These are phyloP conservation scores for Vanderwaltozyma verrucispora DNA, from an alignment of 805 yeast species.

Conservation along the genomic window DNA sequence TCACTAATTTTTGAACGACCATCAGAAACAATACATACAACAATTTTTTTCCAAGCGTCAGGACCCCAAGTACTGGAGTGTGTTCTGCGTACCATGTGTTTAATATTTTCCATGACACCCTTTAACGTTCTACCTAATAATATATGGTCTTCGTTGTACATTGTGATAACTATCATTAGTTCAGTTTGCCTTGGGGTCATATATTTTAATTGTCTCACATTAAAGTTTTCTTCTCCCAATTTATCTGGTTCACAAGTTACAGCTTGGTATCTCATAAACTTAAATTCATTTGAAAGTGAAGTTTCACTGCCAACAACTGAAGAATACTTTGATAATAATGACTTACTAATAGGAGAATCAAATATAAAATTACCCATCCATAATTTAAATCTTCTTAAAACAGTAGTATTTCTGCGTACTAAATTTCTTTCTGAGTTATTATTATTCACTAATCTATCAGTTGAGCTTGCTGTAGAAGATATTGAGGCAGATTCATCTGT, in stretches of 20 bases:
- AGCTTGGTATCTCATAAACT: slow-evolving; percentile 87
- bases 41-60: slow-evolving; percentile 90
- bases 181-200: slow-evolving; percentile 75
- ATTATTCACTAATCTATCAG: slow-evolving; percentile 3
- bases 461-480: slow-evolving; percentile 5
- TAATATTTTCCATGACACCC: slow-evolving; percentile 83
- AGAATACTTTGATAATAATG: slow-evolving; percentile 43
- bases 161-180: slow-evolving; percentile 72
- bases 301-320: slow-evolving; percentile 35
- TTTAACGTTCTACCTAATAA: slow-evolving; percentile 75
- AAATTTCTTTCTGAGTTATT: slow-evolving; percentile 1
- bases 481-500: slow-evolving; percentile 7
- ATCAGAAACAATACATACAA: slow-evolving; percentile 81
- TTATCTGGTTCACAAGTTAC: slow-evolving; percentile 85
- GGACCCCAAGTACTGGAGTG: slow-evolving; percentile 82
- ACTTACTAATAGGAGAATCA: slow-evolving; percentile 81
- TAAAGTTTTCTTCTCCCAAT: slow-evolving; percentile 51
- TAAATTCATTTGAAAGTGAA: slow-evolving; percentile 42
- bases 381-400: slow-evolving; percentile 23
- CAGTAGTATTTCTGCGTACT: slow-evolving; percentile 5
- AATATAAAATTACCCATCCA: slow-evolving; percentile 68
- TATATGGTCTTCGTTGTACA: slow-evolving; percentile 84
- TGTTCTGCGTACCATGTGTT: slow-evolving; percentile 55
- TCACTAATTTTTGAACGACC: slow-evolving; percentile 81
- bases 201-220: slow-evolving; percentile 76